These are phyloP conservation scores for Neophaeococcomyces mojaviensis DNA, from an alignment of 2,329 filamentous ascomycete genomes.

Conservation along the genomic window DNA sequence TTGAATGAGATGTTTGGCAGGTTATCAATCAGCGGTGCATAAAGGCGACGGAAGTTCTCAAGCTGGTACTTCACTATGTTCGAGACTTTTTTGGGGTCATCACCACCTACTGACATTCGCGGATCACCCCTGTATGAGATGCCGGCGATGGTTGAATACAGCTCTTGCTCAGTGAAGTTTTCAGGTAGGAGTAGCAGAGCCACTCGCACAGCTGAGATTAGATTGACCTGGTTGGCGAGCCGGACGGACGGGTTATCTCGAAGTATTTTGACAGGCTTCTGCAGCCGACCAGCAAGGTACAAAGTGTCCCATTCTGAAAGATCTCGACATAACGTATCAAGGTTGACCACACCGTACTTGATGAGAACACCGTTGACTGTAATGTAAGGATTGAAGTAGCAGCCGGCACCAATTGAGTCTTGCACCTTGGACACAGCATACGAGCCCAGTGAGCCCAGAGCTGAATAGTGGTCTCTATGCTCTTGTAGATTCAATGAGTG, in stretches of 20 bases:
- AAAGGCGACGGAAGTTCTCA: slow-evolving; percentile 82
- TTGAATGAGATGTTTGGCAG: slow-evolving; percentile 80
- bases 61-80: slow-evolving; percentile 94
- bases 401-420: slow-evolving; percentile 80
- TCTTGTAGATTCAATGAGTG: slow-evolving; percentile 86
- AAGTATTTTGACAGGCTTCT: slow-evolving; percentile 97
- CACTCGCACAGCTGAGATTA: slow-evolving; percentile 83
- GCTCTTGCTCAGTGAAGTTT: slow-evolving; percentile 73
- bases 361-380: slow-evolving; percentile 92
- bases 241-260: slow-evolving; percentile 88
- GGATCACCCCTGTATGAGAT: slow-evolving; percentile 93
- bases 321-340: slow-evolving; percentile 80
- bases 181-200: slow-evolving; percentile 79
- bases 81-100: slow-evolving; percentile 83
- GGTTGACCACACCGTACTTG: slow-evolving; percentile 95
- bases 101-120: slow-evolving; percentile 84
- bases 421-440: slow-evolving; percentile 78
- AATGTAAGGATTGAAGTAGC: slow-evolving; percentile 96
- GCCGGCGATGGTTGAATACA: slow-evolving; percentile 85
- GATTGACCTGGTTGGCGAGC: slow-evolving; percentile 90
- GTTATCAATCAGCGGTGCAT: slow-evolving; percentile 79
- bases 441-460: slow-evolving; percentile 73
- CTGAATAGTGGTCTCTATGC: slow-evolving; percentile 88
- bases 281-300: slow-evolving; percentile 90
- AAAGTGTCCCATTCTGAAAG: slow-evolving; percentile 87